phyloP scores from a whole-genome alignment of 345 rosid species.

The Pistacia integerrima region DNA sequence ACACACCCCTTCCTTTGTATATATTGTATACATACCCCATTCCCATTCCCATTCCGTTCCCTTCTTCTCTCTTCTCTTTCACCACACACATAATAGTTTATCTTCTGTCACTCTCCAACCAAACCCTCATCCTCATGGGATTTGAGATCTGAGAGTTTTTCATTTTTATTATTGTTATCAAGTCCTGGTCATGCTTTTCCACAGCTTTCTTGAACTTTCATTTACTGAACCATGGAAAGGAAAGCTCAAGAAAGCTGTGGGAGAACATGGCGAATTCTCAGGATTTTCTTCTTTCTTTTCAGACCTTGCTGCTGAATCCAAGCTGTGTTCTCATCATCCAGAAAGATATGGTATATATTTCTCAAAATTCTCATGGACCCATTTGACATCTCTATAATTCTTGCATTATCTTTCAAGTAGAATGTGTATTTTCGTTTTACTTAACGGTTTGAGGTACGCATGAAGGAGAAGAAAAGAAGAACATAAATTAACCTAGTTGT shows the following conservation, averaged over 20 bases:
- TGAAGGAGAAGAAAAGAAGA: not conserved
- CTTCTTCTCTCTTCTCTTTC: slow-evolving; percentile 10
- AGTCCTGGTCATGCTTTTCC: slow-evolving; percentile 81
- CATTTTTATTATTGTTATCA: not conserved
- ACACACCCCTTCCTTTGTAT: slow-evolving; percentile 17
- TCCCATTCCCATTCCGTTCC: slow-evolving; percentile 1
- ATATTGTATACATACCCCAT: slow-evolving; percentile 13
- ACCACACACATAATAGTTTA: not conserved
- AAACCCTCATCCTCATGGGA: not conserved
- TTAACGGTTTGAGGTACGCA: slow-evolving; percentile 35
- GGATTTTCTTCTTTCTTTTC: slow-evolving; percentile 31
- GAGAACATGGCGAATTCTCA: slow-evolving; percentile 57
- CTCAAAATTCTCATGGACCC: not conserved
- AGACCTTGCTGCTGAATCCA: not conserved
- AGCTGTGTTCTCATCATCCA: too few relatives aligned
- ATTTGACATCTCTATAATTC: too few relatives aligned
- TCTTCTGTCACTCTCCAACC: slow-evolving; percentile 7
- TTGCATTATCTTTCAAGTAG: not conserved
- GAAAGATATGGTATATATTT: not conserved
- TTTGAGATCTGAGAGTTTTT: slow-evolving; percentile 32
- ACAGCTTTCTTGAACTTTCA: slow-evolving; percentile 93
- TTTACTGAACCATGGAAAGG: slow-evolving; percentile 26
- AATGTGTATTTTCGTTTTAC: not conserved
- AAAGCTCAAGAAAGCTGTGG: slow-evolving; percentile 91
- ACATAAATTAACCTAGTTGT: slow-evolving; percentile 11